These are phyloP conservation scores for Zea luxurians DNA, from an alignment of 176 grass and related monocot species.

Conservation along the genomic window DNA sequence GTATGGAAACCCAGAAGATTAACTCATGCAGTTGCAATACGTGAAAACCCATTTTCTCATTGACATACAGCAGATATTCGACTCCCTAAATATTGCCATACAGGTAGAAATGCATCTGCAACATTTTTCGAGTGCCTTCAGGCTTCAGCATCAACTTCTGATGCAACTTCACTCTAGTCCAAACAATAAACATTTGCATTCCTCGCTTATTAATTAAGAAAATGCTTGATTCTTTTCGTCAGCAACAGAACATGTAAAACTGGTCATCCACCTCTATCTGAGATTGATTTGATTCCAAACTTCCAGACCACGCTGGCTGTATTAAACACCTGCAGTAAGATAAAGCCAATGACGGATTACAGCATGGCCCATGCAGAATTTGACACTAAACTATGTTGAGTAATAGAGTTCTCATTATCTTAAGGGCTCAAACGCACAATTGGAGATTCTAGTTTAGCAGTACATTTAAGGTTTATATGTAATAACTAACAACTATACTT, in stretches of 20 bases:
- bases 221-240: slow-evolving; percentile 22
- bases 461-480: too few relatives aligned
- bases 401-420: not conserved
- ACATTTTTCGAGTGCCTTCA: not conserved
- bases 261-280: not conserved
- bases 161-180: not conserved
- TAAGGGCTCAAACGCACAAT: not conserved
- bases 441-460: too few relatives aligned
- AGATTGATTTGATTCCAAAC: not conserved
- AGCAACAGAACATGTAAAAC: slow-evolving; percentile 1
- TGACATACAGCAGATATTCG: not conserved
- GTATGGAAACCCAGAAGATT: not conserved
- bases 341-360: not conserved
- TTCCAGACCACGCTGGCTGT: not conserved
- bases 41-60: not conserved
- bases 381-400: not conserved
- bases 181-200: not conserved
- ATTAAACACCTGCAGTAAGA: not conserved
- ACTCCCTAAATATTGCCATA: not conserved
- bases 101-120: not conserved
- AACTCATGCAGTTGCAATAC: not conserved
- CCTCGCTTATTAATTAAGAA: not conserved
- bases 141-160: not conserved
- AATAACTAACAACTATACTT: too few relatives aligned
- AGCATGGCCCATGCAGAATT: not conserved